Base-by-base conservation (phyloP, 768 basidiomycete genomes). In the Mycena latifolia region DNA sequence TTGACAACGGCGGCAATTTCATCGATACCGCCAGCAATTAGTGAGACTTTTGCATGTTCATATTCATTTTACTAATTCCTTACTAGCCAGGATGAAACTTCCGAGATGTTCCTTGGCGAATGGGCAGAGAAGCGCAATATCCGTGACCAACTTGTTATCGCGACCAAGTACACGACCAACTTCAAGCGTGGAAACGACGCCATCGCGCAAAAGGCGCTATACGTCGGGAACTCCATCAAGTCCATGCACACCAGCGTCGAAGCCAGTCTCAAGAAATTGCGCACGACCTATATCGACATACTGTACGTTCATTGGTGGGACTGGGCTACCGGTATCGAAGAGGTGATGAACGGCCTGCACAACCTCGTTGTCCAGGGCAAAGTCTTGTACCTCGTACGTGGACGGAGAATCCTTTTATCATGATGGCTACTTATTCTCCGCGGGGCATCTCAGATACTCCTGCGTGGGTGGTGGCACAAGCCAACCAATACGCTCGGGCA, bases 271-370 rank as follows among this genome's bases (percentile, higher is more conserved):
- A n/a, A n/a, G 76, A 84, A 83, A 67, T 77, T 87, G 1, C 74
- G 81, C 31, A 85, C 82, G 0, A 70, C 72, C 4, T 85, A 84
- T 61, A 82, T 85, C 66, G 86, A 88, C 65, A 69, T 86, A 43
- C 72, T 84, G 17, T 84, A 84, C 69, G 43, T 83, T 6, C 81
- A 84, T 56, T 82, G 77, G 75, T 85, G 86, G 86, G 87, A 88
- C 70, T 87, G 77, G 65, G 74, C 79, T 17, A 86, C 85, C 12
- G 77, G 78, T 18, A 78, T 89, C 51, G 83, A 85, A 70, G 88
- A 90, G 73, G 75, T 89, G 45, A 87, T 89, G 86, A 80, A 81
- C 43, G 74, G 78, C 10, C 76, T 90, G 9, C 85, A 89, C 66
- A 75, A 79, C 22, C 79, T 89, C 35, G 84, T 89, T 37, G 74